Conservation (phyloP, 2,329 filamentous ascomycete species). For the Verticillium dahliae region DNA sequence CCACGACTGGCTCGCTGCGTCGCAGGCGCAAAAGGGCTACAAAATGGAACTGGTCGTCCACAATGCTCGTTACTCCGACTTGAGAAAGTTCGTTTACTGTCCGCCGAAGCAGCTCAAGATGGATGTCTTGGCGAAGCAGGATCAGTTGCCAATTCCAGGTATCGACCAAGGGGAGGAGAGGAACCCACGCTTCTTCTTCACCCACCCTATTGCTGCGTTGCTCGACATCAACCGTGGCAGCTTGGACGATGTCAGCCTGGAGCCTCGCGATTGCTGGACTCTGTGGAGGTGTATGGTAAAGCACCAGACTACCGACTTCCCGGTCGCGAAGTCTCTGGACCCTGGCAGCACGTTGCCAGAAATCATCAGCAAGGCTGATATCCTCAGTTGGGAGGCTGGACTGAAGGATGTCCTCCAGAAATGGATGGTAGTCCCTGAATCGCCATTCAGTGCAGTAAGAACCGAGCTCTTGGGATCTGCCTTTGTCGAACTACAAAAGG, state of each 20-base stretch:
- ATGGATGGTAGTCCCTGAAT: slow-evolving; percentile 51
- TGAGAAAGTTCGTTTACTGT: slow-evolving; percentile 66
- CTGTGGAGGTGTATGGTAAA: slow-evolving; percentile 60
- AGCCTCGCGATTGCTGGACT: slow-evolving; percentile 62
- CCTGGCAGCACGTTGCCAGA: slow-evolving; percentile 41
- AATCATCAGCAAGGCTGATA: slow-evolving; percentile 57
- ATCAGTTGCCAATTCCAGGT: slow-evolving; percentile 33
- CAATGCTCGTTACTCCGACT: slow-evolving; percentile 64
- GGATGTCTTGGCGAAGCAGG: slow-evolving; percentile 17
- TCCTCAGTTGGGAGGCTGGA: slow-evolving; percentile 55
- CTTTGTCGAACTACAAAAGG: neutral
- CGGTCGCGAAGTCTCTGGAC: slow-evolving; percentile 37
- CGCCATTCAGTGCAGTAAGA: slow-evolving; percentile 36
- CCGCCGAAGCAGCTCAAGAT: slow-evolving; percentile 21
- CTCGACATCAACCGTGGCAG: slow-evolving; percentile 54
- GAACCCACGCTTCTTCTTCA: slow-evolving; percentile 43
- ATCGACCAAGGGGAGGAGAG: slow-evolving; percentile 36
- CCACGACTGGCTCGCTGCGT: slow-evolving; percentile 57
- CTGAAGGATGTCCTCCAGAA: slow-evolving; percentile 28
- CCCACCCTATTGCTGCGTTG: slow-evolving; percentile 62
- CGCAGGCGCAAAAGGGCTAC: slow-evolving; percentile 57
- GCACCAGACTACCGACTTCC: slow-evolving; percentile 43
- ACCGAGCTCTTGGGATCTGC: slow-evolving; percentile 29
- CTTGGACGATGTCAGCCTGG: slow-evolving; percentile 61
- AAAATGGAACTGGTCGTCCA: slow-evolving; percentile 64